Base-by-base conservation (phyloP, 2,329 filamentous ascomycete genomes). In the Pseudofabraea citricarpa region DNA sequence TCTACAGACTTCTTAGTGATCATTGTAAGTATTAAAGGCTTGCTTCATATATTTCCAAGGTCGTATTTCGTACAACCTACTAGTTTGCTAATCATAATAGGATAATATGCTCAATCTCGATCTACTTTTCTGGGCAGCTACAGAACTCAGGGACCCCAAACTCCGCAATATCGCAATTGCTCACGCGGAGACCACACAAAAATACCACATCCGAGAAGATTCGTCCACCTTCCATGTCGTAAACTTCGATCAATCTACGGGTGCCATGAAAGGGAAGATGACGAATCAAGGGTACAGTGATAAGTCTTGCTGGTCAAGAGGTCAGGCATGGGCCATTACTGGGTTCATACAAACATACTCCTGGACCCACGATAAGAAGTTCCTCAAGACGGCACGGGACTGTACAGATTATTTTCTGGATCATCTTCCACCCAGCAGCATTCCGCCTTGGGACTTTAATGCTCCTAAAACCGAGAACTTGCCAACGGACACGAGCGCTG, bases 381-480 rank as follows among this genome's bases (percentile, higher is more conserved):
- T 72, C 44, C 59, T 74, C 1, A 50, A 63, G 0, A 72, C 71
- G 3, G 65, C 73, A 0, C 56, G 61, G 3, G 51, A 56, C 3
- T 68, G 69, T 29, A 71, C 70, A 1, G 60, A 72, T 22, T 71
- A 70, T 44, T 76, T 76, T 46, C 49, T 75, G 3, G 36, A 41
- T 0, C 56, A 63, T 4, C 55, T 73, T 15, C 60, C 64, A 0
- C 56, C 57, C 3, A 63, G 62, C 13, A 53, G 60, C 1, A 66
- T 74, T 0, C 71, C 72, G 1, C 61, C 64, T 2, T 76, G 72
- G 73, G 73, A 76, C 43, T 75, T 75, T 35, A 61, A 66, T 35
- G 69, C 68, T 0, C 64, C 65, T 1, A 48, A 62, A 0, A 44
- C 50, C 2, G 18, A 26, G 1, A 41, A 46, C n/a, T 59, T 64